phyloP scores from a whole-genome alignment of 2,329 filamentous ascomycete genomes.

The Nothopassalora personata region DNA sequence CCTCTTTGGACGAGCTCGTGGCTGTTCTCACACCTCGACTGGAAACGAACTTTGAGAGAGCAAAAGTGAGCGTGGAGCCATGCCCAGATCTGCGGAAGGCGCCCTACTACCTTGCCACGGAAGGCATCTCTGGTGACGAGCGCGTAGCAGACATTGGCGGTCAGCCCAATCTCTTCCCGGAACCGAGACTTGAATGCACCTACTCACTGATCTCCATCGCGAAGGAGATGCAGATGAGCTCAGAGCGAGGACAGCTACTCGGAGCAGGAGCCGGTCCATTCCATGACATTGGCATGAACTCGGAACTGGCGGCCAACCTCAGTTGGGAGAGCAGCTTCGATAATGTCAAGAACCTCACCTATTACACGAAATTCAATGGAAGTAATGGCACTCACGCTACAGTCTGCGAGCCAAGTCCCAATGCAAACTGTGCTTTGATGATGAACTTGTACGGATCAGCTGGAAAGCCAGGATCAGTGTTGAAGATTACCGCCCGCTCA shows the following conservation, averaged over 20 bases:
- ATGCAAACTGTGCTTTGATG: slow-evolving; percentile 29
- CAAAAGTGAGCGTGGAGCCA: slow-evolving; percentile 17
- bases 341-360: slow-evolving; percentile 23
- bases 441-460: slow-evolving; percentile 28
- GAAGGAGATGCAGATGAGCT: slow-evolving; percentile 23
- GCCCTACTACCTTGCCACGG: slow-evolving; percentile 25
- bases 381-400: slow-evolving; percentile 37
- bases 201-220: slow-evolving; percentile 26
- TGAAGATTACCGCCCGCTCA: slow-evolving; percentile 26
- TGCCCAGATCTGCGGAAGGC: slow-evolving; percentile 27
- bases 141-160: slow-evolving; percentile 29
- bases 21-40: slow-evolving; percentile 21
- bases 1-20: slow-evolving; percentile 24
- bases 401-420: slow-evolving; percentile 19
- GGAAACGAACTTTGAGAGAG: slow-evolving; percentile 21
- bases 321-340: slow-evolving; percentile 23
- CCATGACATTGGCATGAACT: slow-evolving; percentile 26
- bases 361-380: slow-evolving; percentile 40
- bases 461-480: slow-evolving; percentile 23
- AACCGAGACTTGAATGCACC: slow-evolving; percentile 26
- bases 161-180: slow-evolving; percentile 29
- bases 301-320: slow-evolving; percentile 28
- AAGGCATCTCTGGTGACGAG: slow-evolving; percentile 27
- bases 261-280: slow-evolving; percentile 30
- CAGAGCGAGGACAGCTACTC: slow-evolving; percentile 21